Base-by-base conservation (phyloP, 306 rosid species). In the Comarum palustre region DNA sequence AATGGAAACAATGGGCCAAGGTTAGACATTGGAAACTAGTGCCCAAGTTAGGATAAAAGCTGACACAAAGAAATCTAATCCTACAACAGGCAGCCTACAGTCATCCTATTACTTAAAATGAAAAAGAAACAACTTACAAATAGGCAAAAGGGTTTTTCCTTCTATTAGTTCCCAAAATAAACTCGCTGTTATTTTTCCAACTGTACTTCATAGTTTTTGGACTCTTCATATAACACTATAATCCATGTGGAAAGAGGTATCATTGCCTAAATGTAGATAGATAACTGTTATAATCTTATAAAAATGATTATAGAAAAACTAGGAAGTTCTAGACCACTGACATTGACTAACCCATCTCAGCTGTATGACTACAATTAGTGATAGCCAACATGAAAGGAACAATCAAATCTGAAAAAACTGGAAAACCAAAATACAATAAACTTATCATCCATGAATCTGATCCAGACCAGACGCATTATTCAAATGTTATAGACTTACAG, bases 1-100 rank as follows among this genome's bases (percentile, higher is more conserved):
- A 64, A 65, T 79, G 74, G 67, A 66, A 64, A 69, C 75, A 60
- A 80, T 50, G 14, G 24, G 39, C 14, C 27, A 0, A 15, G 9
- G 24, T 16, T 25, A 41, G 17, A 22, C 65, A 45, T 27, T 27
- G 24, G 41, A 27, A 25, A 32, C 6, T 8, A 1, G 9, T 29
- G 14, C 48, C 14, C 11, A 19, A 25, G 58, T 46, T 67, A 25
- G 7, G 41, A 17, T 25, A 47, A 15, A 46, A 68, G 36, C 57
- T 25, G 29, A 57, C 41, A 46, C 1, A 67, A 46, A 25, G 14
- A 25, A 67, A 61, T 8, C 24, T 43, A 10, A 67, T 66, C 22
- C 19, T 5, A 43, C n/a, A 6, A 43, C 14, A 27, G 20, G 71
- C 55, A 67, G 55, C 14, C 24, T 4, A 25, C 12, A n/a, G 5